Conservation (phyloP, 78 protist genomes). For the Dictyostelium capitatum region DNA sequence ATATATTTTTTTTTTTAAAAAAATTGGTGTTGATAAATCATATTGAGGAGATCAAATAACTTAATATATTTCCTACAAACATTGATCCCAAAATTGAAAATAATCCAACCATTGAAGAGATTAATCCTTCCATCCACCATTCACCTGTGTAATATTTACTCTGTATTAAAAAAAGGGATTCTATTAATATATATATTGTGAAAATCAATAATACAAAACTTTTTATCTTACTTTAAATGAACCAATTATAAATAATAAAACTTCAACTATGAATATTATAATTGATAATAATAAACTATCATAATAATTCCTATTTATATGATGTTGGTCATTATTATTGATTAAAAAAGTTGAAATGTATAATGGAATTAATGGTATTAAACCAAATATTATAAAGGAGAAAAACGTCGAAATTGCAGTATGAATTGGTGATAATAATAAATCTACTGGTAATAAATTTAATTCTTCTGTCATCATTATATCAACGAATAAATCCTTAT, state of each 20-base stretch:
- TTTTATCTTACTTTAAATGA: constrained; percentile 11
- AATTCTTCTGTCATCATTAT: constrained; percentile 81
- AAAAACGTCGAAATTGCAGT: constrained; percentile 24
- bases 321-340: no score
- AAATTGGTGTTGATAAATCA: no score
- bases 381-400: constrained; percentile 41
- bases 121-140: constrained; percentile 61
- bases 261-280: neutral
- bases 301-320: neutral
- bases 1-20: no score
- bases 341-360: neutral
- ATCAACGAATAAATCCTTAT: constrained; percentile 66
- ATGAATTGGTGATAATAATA: constrained; percentile 40
- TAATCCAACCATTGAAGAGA: constrained; percentile 39
- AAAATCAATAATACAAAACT: neutral
- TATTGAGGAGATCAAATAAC: no score
- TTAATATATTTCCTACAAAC: neutral
- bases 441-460: constrained; percentile 59
- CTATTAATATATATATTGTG: no score
- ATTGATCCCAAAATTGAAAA: constrained; percentile 2
- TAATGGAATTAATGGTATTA: constrained; percentile 44
- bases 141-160: constrained; percentile 50
- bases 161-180: no score
- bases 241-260: constrained; percentile 46
- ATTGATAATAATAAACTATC: neutral